phyloP scores from a whole-genome alignment of 1,284 basidiomycete species.

The Thecaphora thlaspeos region DNA sequence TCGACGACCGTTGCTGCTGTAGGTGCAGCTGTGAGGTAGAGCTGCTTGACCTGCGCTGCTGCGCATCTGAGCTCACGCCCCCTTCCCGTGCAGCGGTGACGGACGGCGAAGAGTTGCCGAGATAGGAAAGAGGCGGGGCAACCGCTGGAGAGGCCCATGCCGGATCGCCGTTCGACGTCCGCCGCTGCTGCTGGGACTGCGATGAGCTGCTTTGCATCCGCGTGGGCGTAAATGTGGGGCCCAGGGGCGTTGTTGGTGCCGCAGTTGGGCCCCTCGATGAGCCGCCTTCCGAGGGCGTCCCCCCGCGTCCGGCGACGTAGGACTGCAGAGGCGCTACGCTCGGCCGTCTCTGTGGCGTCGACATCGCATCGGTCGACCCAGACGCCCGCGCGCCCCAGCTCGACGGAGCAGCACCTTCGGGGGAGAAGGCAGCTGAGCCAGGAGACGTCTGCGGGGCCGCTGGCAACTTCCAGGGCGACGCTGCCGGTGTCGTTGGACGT shows the following conservation, averaged over 20 bases:
- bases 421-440: too few species aligned
- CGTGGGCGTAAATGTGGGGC: conserved; percentile 36
- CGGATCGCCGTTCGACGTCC: conserved; percentile 22
- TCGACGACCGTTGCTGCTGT: conserved; percentile 10
- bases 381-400: too few species aligned
- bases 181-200: conserved; percentile 3
- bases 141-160: conserved; percentile 22
- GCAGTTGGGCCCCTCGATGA: too few species aligned
- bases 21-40: conserved; percentile 1
- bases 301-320: too few species aligned
- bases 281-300: too few species aligned
- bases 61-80: too few species aligned
- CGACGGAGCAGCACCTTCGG: too few species aligned
- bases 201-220: conserved; percentile 12
- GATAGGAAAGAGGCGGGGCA: conserved; percentile 5
- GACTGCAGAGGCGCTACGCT: too few species aligned
- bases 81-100: too few species aligned
- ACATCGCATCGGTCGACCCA: too few species aligned
- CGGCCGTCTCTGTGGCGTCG: too few species aligned
- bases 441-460: background rate
- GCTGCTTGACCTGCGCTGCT: too few species aligned
- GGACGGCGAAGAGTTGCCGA: conserved; percentile 3
- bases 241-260: conserved; percentile 13
- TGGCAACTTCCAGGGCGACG: conserved; percentile 26
- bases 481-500: conserved; percentile 1